phyloP scores from a whole-genome alignment of 1,284 basidiomycete species.

The Hemileccinum hortonii region DNA sequence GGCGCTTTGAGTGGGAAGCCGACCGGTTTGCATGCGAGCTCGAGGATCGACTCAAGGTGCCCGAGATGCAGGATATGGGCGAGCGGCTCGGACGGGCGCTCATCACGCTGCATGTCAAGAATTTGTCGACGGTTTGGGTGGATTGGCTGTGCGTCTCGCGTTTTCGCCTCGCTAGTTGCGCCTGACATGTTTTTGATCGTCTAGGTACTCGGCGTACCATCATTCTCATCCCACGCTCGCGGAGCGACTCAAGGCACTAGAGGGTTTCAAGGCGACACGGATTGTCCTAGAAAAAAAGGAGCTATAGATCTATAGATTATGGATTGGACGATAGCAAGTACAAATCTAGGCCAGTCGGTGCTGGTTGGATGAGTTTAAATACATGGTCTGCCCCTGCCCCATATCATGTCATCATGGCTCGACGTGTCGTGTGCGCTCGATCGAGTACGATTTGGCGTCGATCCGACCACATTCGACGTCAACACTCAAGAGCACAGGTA shows the following conservation, averaged over 20 bases:
- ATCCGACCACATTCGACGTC: constrained; percentile 65
- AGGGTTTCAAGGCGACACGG: constrained; percentile 48
- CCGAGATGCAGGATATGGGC: constrained; percentile 68
- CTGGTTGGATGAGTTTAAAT: too few species aligned
- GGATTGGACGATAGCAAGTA: too few species aligned
- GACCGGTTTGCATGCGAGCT: constrained; percentile 80
- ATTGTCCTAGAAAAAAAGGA: constrained; percentile 30
- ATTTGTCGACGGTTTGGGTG: constrained; percentile 87
- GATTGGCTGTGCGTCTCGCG: constrained; percentile 72
- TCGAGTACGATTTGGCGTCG: constrained; percentile 59
- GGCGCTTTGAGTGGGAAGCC: constrained; percentile 88
- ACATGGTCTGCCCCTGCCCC: too few species aligned
- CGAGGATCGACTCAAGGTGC: constrained; percentile 45
- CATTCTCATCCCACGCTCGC: constrained; percentile 91
- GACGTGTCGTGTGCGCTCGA: neutral
- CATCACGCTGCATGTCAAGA: constrained; percentile 84
- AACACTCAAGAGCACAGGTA: constrained; percentile 74
- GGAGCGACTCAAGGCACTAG: constrained; percentile 80
- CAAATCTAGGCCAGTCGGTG: too few species aligned
- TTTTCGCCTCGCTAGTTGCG: neutral
- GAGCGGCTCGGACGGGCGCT: constrained; percentile 80
- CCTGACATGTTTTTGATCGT: constrained; percentile 5
- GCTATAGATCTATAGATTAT: too few species aligned
- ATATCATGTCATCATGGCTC: neutral
- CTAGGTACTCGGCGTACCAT: constrained; percentile 85